A percentile compares a stretch with the other conserved stretches of the same genome.
Evolutionary conservation across 345 rosid species (phyloP).

Genomic region (Syzygium oleosum): DNA sequence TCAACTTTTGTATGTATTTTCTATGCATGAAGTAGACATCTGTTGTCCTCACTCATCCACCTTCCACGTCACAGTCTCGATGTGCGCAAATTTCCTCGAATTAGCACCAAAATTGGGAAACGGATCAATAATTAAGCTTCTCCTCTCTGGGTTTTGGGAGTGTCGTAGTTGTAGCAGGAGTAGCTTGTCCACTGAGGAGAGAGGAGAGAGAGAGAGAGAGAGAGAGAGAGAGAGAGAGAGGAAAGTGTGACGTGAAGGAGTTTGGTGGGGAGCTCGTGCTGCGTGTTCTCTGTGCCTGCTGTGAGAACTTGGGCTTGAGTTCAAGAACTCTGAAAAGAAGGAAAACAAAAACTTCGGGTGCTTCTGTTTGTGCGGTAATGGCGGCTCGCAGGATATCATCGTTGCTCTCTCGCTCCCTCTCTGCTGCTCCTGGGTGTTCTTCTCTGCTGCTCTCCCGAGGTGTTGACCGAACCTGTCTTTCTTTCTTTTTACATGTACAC

Average conservation of each 20-base stretch:
- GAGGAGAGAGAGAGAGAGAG: neutral
- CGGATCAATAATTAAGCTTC: neutral
- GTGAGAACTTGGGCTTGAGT: neutral
- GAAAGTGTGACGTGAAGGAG: neutral
- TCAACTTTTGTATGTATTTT: neutral
- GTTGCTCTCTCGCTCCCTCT: constrained; percentile 39
- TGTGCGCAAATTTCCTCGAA: too few relatives aligned
- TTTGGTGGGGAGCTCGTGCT: neutral
- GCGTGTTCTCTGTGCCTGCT: neutral
- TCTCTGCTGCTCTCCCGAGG: neutral
- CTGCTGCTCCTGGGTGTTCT: neutral
- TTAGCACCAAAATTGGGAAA: too few relatives aligned
- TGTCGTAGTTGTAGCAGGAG: neutral
- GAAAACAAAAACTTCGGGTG: neutral
- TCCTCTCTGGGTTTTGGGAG: neutral
- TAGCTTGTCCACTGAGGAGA: neutral
- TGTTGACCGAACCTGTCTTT: neutral
- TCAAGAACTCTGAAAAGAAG: neutral
- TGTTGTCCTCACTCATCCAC: neutral
- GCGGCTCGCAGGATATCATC: constrained; percentile 33
- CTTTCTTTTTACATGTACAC: neutral
- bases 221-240: neutral
- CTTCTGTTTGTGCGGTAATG: neutral
- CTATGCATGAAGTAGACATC: neutral
- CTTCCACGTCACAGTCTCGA: too few relatives aligned